A percentile compares a stretch with the other conserved stretches of the same genome.
These are phyloP conservation scores for Thymus quinquecostatus DNA, from an alignment of 257 asterid species.

Conservation along the genomic window DNA sequence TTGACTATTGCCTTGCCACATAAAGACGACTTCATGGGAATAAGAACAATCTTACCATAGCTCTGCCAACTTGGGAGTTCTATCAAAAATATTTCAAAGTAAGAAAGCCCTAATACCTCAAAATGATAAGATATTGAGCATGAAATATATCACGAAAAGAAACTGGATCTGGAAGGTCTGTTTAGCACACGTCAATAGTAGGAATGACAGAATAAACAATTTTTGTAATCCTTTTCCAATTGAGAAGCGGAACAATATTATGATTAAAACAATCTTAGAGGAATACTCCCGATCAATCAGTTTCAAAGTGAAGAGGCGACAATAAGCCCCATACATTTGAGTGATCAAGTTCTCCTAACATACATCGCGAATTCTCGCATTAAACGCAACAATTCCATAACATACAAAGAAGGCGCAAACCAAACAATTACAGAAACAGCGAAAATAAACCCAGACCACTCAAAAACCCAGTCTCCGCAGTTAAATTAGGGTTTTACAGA, in stretches of 20 bases:
- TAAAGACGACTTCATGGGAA: background rate
- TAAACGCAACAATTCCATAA: background rate
- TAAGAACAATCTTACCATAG: background rate
- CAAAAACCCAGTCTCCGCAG: constrained; percentile 4
- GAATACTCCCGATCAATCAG: background rate
- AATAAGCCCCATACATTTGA: background rate
- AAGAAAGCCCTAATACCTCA: background rate
- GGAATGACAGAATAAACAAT: background rate
- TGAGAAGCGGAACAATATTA: background rate
- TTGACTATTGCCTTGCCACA: background rate
- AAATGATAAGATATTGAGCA: no score
- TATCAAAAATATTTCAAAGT: background rate
- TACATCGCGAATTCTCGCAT: constrained; percentile 1
- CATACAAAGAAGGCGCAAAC: constrained; percentile 15
- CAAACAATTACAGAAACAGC: constrained; percentile 8
- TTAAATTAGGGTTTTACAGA: constrained; percentile 30
- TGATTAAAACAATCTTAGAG: background rate
- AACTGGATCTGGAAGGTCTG: background rate
- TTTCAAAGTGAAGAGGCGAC: background rate
- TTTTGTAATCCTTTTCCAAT: no score
- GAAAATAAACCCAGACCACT: background rate
- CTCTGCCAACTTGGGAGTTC: background rate
- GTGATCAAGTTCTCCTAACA: background rate
- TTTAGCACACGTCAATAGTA: no score
- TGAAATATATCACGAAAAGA: no score